These are phyloP conservation scores for Blastocystis sp. DNA, from an alignment of 352 stramenopile genomes.

Conservation along the genomic window DNA sequence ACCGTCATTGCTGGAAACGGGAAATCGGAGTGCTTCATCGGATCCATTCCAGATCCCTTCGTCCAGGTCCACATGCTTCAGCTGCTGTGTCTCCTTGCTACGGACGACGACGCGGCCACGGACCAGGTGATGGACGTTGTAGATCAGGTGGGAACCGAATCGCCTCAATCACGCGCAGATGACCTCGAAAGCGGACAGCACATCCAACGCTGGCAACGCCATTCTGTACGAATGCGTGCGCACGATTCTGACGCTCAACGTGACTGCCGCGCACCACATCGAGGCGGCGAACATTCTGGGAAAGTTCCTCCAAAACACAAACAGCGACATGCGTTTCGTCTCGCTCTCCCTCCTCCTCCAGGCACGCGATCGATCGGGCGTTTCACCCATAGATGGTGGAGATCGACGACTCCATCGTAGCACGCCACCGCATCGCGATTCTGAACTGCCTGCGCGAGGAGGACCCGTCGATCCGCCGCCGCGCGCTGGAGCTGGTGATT, in stretches of 20 bases:
- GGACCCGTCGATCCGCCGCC: conserved; percentile 96
- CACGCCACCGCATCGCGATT: conserved; percentile 94
- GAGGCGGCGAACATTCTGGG: conserved; percentile 92
- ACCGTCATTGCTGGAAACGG: conserved; percentile 97
- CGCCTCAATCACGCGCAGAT: conserved; percentile 84
- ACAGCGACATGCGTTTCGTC: conserved; percentile 99
- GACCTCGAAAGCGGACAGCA: conserved; percentile 96
- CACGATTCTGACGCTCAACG: conserved; percentile 78
- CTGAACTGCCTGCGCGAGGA: conserved; percentile 92
- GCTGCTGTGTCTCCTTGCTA: conserved; percentile 89
- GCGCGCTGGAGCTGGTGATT: conserved; percentile 98
- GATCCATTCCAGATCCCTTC: conserved; percentile 97
- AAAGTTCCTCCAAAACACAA: conserved; percentile 94
- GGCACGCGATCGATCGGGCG: not conserved
- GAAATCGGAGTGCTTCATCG: conserved; percentile 95
- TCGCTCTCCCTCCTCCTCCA: conserved; percentile 81
- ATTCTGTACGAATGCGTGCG: conserved; percentile 98
- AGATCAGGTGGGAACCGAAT: not conserved
- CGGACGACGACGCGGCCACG: conserved; percentile 89
- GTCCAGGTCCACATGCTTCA: conserved; percentile 88
- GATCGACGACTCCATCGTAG: conserved; percentile 82
- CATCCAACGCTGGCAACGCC: conserved; percentile 96
- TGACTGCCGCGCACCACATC: conserved; percentile 26
- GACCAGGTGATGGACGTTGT: conserved; percentile 96
- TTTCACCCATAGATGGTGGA: conserved; percentile 4